phyloP scores from a whole-genome alignment of 2,329 filamentous ascomycete genomes.

The Cytospora mali region DNA sequence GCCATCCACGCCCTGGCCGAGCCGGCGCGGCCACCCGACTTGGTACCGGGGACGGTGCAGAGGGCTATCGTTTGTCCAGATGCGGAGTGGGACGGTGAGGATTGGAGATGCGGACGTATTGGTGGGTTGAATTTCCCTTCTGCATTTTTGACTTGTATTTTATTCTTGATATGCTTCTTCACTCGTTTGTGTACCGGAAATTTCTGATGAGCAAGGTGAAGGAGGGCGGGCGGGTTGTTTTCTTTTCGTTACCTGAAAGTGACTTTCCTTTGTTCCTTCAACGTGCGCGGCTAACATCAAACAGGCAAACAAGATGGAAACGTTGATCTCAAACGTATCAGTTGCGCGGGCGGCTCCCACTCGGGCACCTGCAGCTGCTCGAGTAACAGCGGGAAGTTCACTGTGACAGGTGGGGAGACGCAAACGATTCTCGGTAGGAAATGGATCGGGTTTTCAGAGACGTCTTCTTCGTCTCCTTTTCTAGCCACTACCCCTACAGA shows the following conservation, averaged over 20 bases:
- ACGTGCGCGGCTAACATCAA: not conserved
- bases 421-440: slow-evolving; percentile 31
- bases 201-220: no score
- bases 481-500: not conserved
- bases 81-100: slow-evolving; percentile 32
- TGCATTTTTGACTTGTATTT: no score
- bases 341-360: slow-evolving; percentile 33
- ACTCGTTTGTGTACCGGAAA: no score
- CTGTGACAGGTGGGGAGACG: slow-evolving; percentile 22
- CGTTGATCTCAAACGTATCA: slow-evolving; percentile 24
- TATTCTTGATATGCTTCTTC: not conserved
- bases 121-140: slow-evolving; percentile 23
- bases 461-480: slow-evolving; percentile 19
- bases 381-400: slow-evolving; percentile 19
- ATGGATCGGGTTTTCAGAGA: slow-evolving; percentile 23
- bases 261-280: no score
- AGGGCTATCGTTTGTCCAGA: slow-evolving; percentile 33
- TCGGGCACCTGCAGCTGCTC: slow-evolving; percentile 31
- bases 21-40: slow-evolving; percentile 28
- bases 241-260: no score
- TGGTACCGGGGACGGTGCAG: slow-evolving; percentile 29
- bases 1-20: slow-evolving; percentile 5
- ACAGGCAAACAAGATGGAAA: slow-evolving; percentile 10
- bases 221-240: no score
- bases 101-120: slow-evolving; percentile 33